Evolutionary conservation across 352 stramenopile species (phyloP).

Genomic region (Globisporangium solare): DNA sequence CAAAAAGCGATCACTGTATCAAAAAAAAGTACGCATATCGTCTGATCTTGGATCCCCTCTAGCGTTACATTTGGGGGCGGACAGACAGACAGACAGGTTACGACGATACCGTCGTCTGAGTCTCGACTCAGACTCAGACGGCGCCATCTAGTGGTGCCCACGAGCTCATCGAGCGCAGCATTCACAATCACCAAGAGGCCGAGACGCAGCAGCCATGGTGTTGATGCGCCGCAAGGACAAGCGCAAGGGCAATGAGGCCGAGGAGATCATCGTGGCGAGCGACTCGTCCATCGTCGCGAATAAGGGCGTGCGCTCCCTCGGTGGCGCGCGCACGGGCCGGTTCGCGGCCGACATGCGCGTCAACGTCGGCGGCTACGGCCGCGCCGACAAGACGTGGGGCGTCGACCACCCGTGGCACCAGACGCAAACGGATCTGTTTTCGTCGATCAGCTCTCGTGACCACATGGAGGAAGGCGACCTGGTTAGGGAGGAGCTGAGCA

Average conservation of each 20-base stretch:
- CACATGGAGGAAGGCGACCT: conserved; percentile 55
- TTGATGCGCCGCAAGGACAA: conserved; percentile 70
- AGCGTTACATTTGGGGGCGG: no score
- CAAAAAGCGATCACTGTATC: no score
- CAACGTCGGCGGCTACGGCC: conserved; percentile 64
- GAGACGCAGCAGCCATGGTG: conserved; percentile 52
- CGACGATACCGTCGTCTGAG: no score
- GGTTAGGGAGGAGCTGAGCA: conserved; percentile 29
- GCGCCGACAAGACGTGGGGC: conserved; percentile 72
- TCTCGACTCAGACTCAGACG: background rate
- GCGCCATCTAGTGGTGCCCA: background rate
- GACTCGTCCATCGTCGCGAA: conserved; percentile 61
- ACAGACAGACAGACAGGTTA: no score
- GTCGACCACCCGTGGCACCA: conserved; percentile 79
- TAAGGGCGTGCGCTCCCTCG: conserved; percentile 59
- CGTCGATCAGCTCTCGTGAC: conserved; percentile 45
- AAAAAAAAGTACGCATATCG: no score
- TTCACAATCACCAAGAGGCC: no score
- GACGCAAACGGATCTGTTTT: conserved; percentile 43
- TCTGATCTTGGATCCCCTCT: no score
- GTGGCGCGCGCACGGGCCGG: conserved; percentile 43
- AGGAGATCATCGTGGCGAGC: conserved; percentile 58
- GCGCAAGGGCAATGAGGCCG: conserved; percentile 50
- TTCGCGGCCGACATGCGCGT: conserved; percentile 81
- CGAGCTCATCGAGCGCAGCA: background rate